phyloP scores from a whole-genome alignment of 371 early-diverging fungal genomes.

The Syncephalastrum monosporum region DNA sequence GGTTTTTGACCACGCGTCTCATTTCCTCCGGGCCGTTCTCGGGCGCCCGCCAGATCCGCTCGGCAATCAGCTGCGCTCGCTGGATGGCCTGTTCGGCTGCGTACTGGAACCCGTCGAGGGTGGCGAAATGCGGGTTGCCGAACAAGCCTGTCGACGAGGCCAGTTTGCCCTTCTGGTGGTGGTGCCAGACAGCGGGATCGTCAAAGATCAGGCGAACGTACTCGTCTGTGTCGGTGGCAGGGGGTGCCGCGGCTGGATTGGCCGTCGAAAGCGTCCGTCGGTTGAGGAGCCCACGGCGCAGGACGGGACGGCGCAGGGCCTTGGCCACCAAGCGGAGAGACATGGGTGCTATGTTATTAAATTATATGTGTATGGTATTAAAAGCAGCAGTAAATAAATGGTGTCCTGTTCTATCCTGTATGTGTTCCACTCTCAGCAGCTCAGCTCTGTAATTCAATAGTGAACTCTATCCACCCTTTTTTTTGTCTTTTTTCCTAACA shows the following conservation, averaged over 20 bases:
- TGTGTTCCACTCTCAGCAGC: not conserved
- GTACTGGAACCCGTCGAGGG: constrained; percentile 34
- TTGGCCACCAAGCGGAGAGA: not conserved
- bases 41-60: constrained; percentile 60
- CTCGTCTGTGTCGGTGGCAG: constrained; percentile 15
- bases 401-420: not conserved
- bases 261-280: not conserved
- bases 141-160: constrained; percentile 28
- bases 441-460: not conserved
- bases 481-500: not conserved
- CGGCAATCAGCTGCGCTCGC: constrained; percentile 56
- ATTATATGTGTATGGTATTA: not conserved
- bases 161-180: constrained; percentile 12
- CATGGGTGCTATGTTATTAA: not conserved
- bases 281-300: not conserved
- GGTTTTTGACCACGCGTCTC: constrained; percentile 72
- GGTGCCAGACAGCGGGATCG: constrained; percentile 26
- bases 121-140: constrained; percentile 35
- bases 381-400: not conserved
- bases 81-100: constrained; percentile 46
- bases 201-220: constrained; percentile 41
- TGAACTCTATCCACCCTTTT: not conserved
- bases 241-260: not conserved
- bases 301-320: not conserved
- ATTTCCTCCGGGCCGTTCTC: constrained; percentile 58